Base-by-base conservation (phyloP, 768 basidiomycete species). In the Galerina sulciceps region DNA sequence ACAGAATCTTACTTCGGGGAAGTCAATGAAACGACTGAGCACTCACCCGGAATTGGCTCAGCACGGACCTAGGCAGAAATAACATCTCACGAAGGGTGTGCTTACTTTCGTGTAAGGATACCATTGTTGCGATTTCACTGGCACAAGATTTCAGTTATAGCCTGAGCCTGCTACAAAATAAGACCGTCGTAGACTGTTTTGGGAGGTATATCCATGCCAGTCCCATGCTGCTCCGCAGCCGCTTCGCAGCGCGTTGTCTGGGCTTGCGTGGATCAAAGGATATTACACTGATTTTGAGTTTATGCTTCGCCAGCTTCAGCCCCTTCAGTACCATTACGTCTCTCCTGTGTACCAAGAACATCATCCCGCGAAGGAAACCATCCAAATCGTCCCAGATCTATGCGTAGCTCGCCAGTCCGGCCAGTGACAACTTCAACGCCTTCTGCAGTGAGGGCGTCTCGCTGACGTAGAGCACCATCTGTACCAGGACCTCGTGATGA, bases 401-500 rank as follows among this genome's bases (percentile, higher is more conserved):
- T 81, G 46, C 81, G 81, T 66, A 84, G 71, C 47, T 82, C 86
- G 26, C 83, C 89, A 10, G 77, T 80, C 62, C 81, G 77, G 17
- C 85, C 81, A 2, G 72, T 75, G 2, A 68, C 79, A 17, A 96
- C 93, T 50, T 91, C 85, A n/a, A 96, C 83, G 3, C 91, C 93
- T 71, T 96, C 94, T 0, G 84, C 87, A 57, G 87, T 84, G 13
- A 97, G 81, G 2, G 81, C 86, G n/a, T 89, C 86, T 15, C 85
- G 77, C 68, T 97, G 94, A 1, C 85, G 76, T 44, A 82, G 82
- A 0, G 93, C 93, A 2, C 93, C 93, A 40, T 83, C 76, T 3
- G 94, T 94, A 3, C 87, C 90, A 3, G 94, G 92, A 0, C 91
- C 93, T 43, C 94, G 82, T 6, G 92, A 94, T 1, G 93, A 93